A percentile compares a stretch with the other conserved stretches of the same genome.
These are phyloP conservation scores for Lizonia empirigonia DNA, from an alignment of 2,329 filamentous ascomycete species.

Conservation along the genomic window DNA sequence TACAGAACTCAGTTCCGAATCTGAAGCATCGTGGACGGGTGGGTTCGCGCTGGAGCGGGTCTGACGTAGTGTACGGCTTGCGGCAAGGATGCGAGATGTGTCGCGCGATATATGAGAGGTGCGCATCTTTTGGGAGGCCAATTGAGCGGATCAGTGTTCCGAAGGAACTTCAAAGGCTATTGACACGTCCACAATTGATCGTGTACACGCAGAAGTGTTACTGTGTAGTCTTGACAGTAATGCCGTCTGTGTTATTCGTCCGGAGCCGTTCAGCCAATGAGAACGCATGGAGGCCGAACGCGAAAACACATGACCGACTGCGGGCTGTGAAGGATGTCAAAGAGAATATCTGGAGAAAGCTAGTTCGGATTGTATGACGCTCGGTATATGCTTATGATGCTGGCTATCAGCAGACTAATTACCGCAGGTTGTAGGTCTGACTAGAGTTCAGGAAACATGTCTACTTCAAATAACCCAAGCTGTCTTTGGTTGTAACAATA, in stretches of 20 bases:
- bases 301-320: constrained; percentile 10
- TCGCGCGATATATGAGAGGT: constrained; percentile 48
- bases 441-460: no score
- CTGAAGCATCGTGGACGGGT: constrained; percentile 30
- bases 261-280: neutral
- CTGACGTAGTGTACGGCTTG: constrained; percentile 42
- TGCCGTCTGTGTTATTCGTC: constrained; percentile 11
- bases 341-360: no score
- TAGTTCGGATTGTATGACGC: no score
- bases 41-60: constrained; percentile 36
- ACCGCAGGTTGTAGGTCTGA: no score
- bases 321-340: neutral
- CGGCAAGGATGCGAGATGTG: constrained; percentile 40
- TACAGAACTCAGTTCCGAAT: constrained; percentile 42
- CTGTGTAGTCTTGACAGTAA: constrained; percentile 6
- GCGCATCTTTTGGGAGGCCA: constrained; percentile 32
- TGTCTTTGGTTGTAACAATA: no score
- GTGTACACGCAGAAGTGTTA: neutral
- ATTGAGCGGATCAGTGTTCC: no score
- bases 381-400: no score
- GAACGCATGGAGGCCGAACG: constrained; percentile 6
- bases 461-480: no score
- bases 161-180: neutral
- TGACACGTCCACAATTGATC: neutral
- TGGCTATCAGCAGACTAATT: no score